Evolutionary conservation across 331 rosid genomes (phyloP), one percentile per base, ranked within the genome.

Genomic region (Saraca asoca): DNA sequence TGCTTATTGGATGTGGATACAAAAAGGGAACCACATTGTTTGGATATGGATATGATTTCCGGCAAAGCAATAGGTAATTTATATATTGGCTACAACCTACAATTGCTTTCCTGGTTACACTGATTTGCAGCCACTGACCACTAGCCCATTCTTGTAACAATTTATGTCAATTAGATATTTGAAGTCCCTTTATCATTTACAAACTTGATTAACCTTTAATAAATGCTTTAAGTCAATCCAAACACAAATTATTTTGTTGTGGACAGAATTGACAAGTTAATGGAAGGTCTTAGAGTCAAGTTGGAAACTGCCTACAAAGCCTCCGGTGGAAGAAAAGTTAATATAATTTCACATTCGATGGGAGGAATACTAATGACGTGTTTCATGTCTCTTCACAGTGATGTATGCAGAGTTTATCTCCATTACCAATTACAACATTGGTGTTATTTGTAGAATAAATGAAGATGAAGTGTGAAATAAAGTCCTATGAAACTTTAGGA

Each of bases 21-120:
- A 75, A 85, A 76, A 90, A 93, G 74, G 98, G 98, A 59, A 82
- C 93, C 69, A 93, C 98, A 35, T 82, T 89, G 80, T 93, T 89
- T 81, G 98, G 98, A 58, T 93, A 72, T 58, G 98, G 98, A 69
- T 93, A 93, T 66, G 98, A 93, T 76, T 90, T 93, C 82, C 75
- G 96, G 70, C 98, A 93, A 80, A 93, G 98, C 83, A 87, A 81
- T 71, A 80, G 98, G 98, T 93, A 70, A 53, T 29, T 24, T 46
- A 31, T 71, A 14, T 51, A 1, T 46, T 37, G 17, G 45, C 13
- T 17, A 19, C 53, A 53, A 59, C 34, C 15, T 33, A n/a, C 62
- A 51, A 24, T 24, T 24, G 31, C 31, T 24, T 24, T 39, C 43
- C 11, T 39, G 43, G 43, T 39, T 9, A 39, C 11, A 39, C 10